Percentiles rank a stretch among this genome's conserved stretches.
Conservation (phyloP, 106 monocot genomes). For the Agapanthus africanus region DNA sequence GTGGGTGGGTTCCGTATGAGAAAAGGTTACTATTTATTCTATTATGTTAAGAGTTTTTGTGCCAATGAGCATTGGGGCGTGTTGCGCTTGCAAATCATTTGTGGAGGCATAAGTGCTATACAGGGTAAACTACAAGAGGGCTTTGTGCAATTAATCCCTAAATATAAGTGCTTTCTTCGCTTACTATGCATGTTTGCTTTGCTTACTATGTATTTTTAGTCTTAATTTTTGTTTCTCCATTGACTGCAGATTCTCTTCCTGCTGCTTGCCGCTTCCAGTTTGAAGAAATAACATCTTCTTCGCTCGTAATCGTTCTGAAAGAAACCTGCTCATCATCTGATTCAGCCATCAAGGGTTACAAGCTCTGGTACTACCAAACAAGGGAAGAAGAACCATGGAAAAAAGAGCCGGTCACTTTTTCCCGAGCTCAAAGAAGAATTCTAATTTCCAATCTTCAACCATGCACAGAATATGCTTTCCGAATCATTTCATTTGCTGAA, state of each 20-base stretch:
- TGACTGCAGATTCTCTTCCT: conserved; percentile 47
- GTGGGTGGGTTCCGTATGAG: too few relatives aligned
- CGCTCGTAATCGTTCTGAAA: conserved; percentile 53
- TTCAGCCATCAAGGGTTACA: conserved; percentile 59
- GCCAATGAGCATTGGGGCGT: too few relatives aligned
- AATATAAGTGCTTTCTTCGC: too few relatives aligned
- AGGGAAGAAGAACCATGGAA: conserved; percentile 45
- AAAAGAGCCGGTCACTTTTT: conserved; percentile 58
- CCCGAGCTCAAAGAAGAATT: conserved; percentile 64
- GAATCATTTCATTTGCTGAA: conserved; percentile 82
- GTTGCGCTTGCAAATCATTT: too few relatives aligned
- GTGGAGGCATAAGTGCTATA: too few relatives aligned
- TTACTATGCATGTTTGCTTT: too few relatives aligned
- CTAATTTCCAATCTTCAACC: conserved; percentile 74
- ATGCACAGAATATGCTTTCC: conserved; percentile 84
- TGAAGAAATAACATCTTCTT: conserved; percentile 51
- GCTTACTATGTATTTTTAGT: background rate
- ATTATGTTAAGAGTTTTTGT: too few relatives aligned
- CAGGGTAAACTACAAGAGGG: too few relatives aligned
- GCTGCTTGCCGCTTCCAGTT: conserved; percentile 60
- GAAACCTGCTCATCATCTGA: conserved; percentile 33
- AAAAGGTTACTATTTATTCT: too few relatives aligned
- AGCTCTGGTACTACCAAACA: conserved; percentile 74
- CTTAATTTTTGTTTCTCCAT: conserved; percentile 6
- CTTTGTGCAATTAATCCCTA: too few relatives aligned